Evolutionary conservation across 139 green algal genomes (phyloP), one percentile per base, ranked within the genome.

Genomic region (Chlorella sp.): DNA sequence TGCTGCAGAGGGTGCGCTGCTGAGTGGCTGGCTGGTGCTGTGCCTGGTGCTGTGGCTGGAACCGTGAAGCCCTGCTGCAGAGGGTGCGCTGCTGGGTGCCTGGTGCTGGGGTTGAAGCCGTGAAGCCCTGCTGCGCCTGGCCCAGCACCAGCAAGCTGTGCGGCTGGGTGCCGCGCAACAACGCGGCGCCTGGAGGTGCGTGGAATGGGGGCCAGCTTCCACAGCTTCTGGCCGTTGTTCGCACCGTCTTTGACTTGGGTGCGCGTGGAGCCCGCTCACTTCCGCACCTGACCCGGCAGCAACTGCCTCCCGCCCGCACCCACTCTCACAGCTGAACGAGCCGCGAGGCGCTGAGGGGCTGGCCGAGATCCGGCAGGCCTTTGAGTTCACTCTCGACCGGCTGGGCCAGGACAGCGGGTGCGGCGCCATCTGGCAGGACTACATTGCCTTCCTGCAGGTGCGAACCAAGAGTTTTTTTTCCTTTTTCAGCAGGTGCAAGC

Each of bases 331-430:
- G 81, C 76, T 87, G 5, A 96, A 96, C 70, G 73, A 92, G 28
- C 40, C 54, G 1, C 89, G 87, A 41, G 94, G 90, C 4, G 51
- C 84, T 0, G 89, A 90, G 41, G 95, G 90, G 17, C 68, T 94
- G 36, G n/a, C 81, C 30, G 93, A 98, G 85, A 73, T 95, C 22
- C 89, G 92, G 34, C 84, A 92, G 77, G 94, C 95, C 0, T 96
- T 94, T 64, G 94, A 98, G 79, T 98, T 95, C 90, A 94, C 93
- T 0, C 83, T 98, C 69, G 94, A 98, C n/a, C 84, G 89, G 28
- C 81, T 97, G 30, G 96, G 95, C 40, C 81, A 94, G 67, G 93
- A 97, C 88, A 82, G 93, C 32, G 83, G 85, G 26, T 79, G 90
- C 30, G 94, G 93, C 22, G 76, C 76, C 41, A 83, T 99, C 58